Evolutionary conservation across 1,284 basidiomycete species (phyloP).

Genomic region (Anthracocystis walkeri): DNA sequence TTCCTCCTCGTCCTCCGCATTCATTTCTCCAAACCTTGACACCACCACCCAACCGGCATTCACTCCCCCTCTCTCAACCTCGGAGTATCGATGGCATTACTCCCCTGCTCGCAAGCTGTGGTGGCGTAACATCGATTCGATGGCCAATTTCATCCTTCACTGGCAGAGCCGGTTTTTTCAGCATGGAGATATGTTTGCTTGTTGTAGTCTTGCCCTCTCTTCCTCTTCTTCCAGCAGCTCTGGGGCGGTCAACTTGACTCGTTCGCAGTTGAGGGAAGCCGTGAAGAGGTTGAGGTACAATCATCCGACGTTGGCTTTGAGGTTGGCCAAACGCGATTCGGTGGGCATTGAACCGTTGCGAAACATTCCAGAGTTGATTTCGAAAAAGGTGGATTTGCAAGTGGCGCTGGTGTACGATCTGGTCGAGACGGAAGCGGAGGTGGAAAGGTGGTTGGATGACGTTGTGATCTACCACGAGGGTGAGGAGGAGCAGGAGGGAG

Average conservation of each 20-base stretch:
- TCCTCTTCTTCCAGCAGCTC: background rate
- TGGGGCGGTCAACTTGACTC: background rate
- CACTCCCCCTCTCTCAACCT: slow-evolving; percentile 14
- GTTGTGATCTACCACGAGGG: slow-evolving; percentile 14
- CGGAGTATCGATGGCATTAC: slow-evolving; percentile 27
- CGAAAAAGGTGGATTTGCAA: slow-evolving; percentile 30
- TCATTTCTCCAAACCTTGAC: too few species aligned
- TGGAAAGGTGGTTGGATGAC: slow-evolving; percentile 37
- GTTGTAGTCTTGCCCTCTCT: slow-evolving; percentile 14
- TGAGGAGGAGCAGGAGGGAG: background rate
- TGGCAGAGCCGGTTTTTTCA: slow-evolving; percentile 40
- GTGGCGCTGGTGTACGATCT: slow-evolving; percentile 41
- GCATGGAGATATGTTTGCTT: slow-evolving; percentile 48
- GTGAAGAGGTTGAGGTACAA: slow-evolving; percentile 20
- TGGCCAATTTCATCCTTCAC: slow-evolving; percentile 50
- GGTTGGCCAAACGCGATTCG: slow-evolving; percentile 17
- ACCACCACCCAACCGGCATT: background rate
- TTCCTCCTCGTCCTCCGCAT: background rate
- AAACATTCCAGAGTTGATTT: slow-evolving; percentile 13
- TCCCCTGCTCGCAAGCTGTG: slow-evolving; percentile 1
- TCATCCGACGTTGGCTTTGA: slow-evolving; percentile 30
- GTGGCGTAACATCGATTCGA: slow-evolving; percentile 42
- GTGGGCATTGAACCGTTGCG: slow-evolving; percentile 11
- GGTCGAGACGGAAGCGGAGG: slow-evolving; percentile 6
- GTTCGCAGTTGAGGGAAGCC: slow-evolving; percentile 22